Evolutionary conservation across 2,329 filamentous ascomycete species (phyloP).

Genomic region (Salinomyces thailandicus): DNA sequence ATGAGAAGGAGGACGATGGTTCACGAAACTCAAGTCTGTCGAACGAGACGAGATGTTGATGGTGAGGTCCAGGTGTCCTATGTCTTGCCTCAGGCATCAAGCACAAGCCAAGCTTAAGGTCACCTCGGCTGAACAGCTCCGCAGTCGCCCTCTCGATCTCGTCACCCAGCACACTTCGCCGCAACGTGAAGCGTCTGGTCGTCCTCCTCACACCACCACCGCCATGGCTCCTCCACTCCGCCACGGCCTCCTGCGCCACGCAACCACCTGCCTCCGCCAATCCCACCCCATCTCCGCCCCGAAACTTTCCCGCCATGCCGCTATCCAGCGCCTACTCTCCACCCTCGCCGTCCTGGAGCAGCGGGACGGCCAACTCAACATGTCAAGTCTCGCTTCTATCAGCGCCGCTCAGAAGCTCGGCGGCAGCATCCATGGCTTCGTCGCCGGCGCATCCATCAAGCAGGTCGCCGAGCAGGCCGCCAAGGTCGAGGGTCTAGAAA

Average conservation of each 20-base stretch:
- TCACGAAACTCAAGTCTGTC: too few species aligned
- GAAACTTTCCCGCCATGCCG: conserved; percentile 40
- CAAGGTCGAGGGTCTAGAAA: conserved; percentile 82
- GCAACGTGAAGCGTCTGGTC: neutral
- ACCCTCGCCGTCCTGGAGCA: conserved; percentile 90
- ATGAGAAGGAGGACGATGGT: too few species aligned
- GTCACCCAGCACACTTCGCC: neutral
- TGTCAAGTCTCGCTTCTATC: conserved; percentile 71
- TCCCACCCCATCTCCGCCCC: conserved; percentile 25
- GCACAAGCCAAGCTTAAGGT: too few species aligned
- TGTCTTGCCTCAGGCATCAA: neutral
- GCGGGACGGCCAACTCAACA: conserved; percentile 74
- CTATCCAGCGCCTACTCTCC: conserved; percentile 62
- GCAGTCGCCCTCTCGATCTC: neutral
- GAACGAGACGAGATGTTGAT: too few species aligned
- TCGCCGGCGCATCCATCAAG: conserved; percentile 73
- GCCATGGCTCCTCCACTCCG: conserved; percentile 7
- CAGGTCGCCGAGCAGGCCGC: conserved; percentile 69
- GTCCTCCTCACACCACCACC: neutral
- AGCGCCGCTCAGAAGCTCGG: conserved; percentile 80
- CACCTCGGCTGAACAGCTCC: neutral
- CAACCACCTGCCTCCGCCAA: conserved; percentile 24
- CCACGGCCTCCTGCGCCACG: conserved; percentile 15
- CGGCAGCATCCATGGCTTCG: conserved; percentile 72
- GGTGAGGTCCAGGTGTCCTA: too few species aligned